phyloP scores from a whole-genome alignment of 495 filamentous ascomycete genomes.

The Pseudomonodictys pantanalensis region DNA sequence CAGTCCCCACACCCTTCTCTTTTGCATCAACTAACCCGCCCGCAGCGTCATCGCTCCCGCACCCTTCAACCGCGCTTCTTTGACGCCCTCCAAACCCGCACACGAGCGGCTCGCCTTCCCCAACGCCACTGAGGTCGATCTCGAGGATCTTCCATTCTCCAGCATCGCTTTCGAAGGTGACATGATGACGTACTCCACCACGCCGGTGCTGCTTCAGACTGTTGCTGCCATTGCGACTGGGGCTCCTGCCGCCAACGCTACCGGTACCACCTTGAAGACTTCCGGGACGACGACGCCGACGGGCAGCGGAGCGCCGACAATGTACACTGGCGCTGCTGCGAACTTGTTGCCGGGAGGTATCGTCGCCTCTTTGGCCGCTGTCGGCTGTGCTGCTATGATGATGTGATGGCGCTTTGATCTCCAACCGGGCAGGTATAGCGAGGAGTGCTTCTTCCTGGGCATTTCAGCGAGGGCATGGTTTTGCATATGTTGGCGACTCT shows the following conservation, averaged over 20 bases:
- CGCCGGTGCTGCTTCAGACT: slow-evolving; percentile 11
- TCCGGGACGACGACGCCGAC: too few relatives aligned
- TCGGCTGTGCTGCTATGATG: too few relatives aligned
- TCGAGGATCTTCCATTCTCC: not conserved
- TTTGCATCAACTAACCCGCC: not conserved
- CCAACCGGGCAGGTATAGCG: too few relatives aligned
- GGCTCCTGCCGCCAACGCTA: not conserved
- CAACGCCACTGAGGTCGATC: slow-evolving; percentile 3
- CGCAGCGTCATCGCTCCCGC: slow-evolving; percentile 3
- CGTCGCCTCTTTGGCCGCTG: too few relatives aligned
- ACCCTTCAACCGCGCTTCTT: slow-evolving; percentile 5
- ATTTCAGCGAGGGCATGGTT: too few relatives aligned
- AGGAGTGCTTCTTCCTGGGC: too few relatives aligned
- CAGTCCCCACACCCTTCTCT: not conserved
- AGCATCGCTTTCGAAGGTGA: slow-evolving; percentile 5
- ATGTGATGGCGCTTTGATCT: too few relatives aligned
- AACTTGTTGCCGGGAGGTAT: too few relatives aligned
- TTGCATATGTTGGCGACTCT: too few relatives aligned
- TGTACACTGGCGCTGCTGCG: too few relatives aligned
- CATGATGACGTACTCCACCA: slow-evolving; percentile 10
- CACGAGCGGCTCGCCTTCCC: slow-evolving; percentile 11
- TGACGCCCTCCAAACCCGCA: not conserved
- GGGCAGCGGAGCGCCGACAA: too few relatives aligned
- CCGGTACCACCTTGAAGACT: too few relatives aligned
- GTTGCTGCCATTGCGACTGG: slow-evolving; percentile 13